A percentile compares a stretch with the other conserved stretches of the same genome.
These are phyloP conservation scores for Xylaria nigripes DNA, from an alignment of 495 filamentous ascomycete species.

Conservation along the genomic window DNA sequence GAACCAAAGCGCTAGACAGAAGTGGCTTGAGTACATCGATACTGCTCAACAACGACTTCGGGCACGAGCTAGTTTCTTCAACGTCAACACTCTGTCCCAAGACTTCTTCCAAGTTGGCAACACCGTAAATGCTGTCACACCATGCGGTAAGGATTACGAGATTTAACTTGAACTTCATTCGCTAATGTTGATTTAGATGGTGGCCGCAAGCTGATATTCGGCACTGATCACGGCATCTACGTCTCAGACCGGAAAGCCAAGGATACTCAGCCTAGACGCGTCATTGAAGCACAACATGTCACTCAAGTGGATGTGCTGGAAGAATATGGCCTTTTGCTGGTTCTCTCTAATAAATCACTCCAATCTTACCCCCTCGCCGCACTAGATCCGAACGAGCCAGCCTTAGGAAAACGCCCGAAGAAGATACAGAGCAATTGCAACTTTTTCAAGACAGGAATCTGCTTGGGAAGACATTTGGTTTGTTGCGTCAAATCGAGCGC, in stretches of 20 bases:
- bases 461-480: conserved; percentile 86
- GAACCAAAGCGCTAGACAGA: conserved; percentile 69
- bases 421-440: conserved; percentile 96
- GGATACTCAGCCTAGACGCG: conserved; percentile 63
- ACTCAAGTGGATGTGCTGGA: conserved; percentile 95
- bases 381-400: conserved; percentile 69
- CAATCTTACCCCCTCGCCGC: conserved; percentile 79
- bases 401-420: conserved; percentile 77
- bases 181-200: conserved; percentile 55
- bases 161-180: neutral
- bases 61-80: conserved; percentile 87
- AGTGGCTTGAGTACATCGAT: conserved; percentile 95
- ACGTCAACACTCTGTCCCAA: conserved; percentile 74
- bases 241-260: conserved; percentile 84
- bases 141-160: conserved; percentile 56
- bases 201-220: conserved; percentile 86
- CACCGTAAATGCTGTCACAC: conserved; percentile 86
- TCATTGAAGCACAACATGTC: conserved; percentile 78
- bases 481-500: conserved; percentile 89
- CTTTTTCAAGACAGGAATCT: conserved; percentile 96
- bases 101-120: conserved; percentile 75
- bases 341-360: conserved; percentile 87
- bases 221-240: conserved; percentile 89
- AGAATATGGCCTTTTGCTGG: conserved; percentile 82
- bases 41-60: conserved; percentile 76